Evolutionary conservation across 2,329 filamentous ascomycete species (phyloP).

Genomic region (Bipolaris zeicola): DNA sequence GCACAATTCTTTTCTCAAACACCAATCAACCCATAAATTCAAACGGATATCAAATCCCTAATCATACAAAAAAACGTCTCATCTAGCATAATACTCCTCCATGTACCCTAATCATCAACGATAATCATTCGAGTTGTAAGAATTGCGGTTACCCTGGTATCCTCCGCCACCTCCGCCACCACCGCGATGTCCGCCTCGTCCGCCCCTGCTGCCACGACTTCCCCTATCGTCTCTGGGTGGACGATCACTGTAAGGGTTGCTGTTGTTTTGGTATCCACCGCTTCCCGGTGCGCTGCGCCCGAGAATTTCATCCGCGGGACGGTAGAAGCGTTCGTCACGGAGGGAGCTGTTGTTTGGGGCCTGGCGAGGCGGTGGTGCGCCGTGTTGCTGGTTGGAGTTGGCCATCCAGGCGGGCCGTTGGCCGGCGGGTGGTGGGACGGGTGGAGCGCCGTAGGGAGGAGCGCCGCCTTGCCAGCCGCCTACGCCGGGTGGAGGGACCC

Average conservation of each 20-base stretch:
- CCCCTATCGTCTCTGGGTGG: conserved; percentile 24
- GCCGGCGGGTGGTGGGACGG: conserved; percentile 14
- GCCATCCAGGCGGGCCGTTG: conserved; percentile 31
- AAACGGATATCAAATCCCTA: background rate
- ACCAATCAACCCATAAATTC: background rate
- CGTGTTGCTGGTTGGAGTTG: conserved; percentile 21
- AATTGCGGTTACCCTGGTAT: conserved; percentile 19
- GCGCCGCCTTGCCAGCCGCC: conserved; percentile 21
- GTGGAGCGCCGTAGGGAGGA: conserved; percentile 24
- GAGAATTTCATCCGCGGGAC: conserved; percentile 30
- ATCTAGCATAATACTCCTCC: background rate
- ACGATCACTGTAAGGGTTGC: conserved; percentile 30
- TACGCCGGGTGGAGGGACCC: conserved; percentile 31
- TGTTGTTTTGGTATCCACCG: conserved; percentile 25
- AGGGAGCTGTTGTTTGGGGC: conserved; percentile 29
- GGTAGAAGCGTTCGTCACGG: conserved; percentile 33
- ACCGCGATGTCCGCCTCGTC: conserved; percentile 36
- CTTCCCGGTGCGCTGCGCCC: conserved; percentile 33
- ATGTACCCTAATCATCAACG: conserved; percentile 1
- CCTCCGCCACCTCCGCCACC: conserved; percentile 29
- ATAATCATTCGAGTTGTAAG: conserved; percentile 27
- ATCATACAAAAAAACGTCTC: conserved; percentile 1
- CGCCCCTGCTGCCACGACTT: conserved; percentile 26
- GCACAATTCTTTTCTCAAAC: too few relatives aligned
- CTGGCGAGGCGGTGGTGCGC: conserved; percentile 28